Percentiles rank a stretch among this genome's conserved stretches.
phyloP scores from a whole-genome alignment of 352 stramenopile species.

The Lagenidium sp. region DNA sequence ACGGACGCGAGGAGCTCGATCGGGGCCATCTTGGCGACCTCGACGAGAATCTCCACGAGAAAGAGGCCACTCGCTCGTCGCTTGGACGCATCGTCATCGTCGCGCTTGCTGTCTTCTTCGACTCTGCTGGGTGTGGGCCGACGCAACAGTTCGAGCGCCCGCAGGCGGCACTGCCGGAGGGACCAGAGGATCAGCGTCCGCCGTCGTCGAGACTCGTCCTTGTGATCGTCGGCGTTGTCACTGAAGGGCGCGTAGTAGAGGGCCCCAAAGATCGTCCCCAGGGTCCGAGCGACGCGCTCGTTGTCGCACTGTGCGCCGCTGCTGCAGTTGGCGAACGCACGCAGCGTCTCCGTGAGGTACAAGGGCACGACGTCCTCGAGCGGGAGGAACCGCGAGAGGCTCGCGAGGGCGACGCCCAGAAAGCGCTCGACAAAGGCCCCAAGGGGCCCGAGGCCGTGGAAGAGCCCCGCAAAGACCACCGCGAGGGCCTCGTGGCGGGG shows the following conservation, averaged over 20 bases:
- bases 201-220: constrained; percentile 1
- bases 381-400: constrained; percentile 32
- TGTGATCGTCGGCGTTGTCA: constrained; percentile 3
- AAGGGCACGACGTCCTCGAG: constrained; percentile 38
- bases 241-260: constrained; percentile 18
- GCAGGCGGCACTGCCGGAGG: constrained; percentile 30
- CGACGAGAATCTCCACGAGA: constrained; percentile 37
- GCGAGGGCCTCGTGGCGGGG: constrained; percentile 33
- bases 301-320: too few relatives aligned
- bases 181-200: constrained; percentile 34
- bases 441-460: constrained; percentile 39
- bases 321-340: constrained; percentile 23
- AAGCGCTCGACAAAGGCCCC: constrained; percentile 44
- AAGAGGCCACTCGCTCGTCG: constrained; percentile 26
- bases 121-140: background rate
- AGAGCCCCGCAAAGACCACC: constrained; percentile 37
- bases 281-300: constrained; percentile 26
- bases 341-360: constrained; percentile 43
- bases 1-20: constrained; percentile 24
- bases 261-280: constrained; percentile 39
- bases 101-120: too few relatives aligned
- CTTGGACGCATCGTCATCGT: too few relatives aligned
- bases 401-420: constrained; percentile 33
- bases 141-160: constrained; percentile 20
- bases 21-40: constrained; percentile 53